Percentiles rank a stretch among this genome's conserved stretches.
phyloP scores from a whole-genome alignment of 345 rosid genomes.

The Hirschfeldia incana region DNA sequence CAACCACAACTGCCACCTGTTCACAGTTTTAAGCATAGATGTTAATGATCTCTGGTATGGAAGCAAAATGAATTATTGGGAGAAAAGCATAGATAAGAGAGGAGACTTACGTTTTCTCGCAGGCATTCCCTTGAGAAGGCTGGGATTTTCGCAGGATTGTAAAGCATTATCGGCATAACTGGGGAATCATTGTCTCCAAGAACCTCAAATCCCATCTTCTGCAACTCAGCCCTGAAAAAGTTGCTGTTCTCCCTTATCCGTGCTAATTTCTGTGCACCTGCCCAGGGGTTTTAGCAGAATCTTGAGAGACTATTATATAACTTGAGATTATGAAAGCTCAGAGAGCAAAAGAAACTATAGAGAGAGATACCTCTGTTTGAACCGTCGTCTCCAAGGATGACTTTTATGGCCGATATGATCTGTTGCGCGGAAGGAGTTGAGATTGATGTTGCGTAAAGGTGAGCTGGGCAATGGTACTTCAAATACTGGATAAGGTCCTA shows the following conservation, averaged over 20 bases:
- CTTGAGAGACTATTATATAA: not conserved
- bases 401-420: conserved; percentile 76
- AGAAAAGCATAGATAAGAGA: not conserved
- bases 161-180: conserved; percentile 92
- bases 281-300: not conserved
- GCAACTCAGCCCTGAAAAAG: conserved; percentile 67
- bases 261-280: conserved; percentile 89
- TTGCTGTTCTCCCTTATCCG: conserved; percentile 88
- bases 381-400: conserved; percentile 90
- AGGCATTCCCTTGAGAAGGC: conserved; percentile 56
- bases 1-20: conserved; percentile 64
- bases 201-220: conserved; percentile 96
- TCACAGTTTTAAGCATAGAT: not conserved
- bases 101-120: conserved; percentile 54
- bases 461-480: conserved; percentile 79
- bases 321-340: not conserved
- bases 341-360: not conserved
- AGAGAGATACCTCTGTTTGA: conserved; percentile 66
- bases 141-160: conserved; percentile 84
- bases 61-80: not conserved
- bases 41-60: conserved; percentile 3
- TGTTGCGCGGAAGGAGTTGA: conserved; percentile 91
- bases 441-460: conserved; percentile 88
- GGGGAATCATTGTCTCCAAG: conserved; percentile 96
- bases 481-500: conserved; percentile 77